These are phyloP conservation scores for Aspergillus ellipticus DNA, from an alignment of 495 filamentous ascomycete genomes.

Conservation along the genomic window DNA sequence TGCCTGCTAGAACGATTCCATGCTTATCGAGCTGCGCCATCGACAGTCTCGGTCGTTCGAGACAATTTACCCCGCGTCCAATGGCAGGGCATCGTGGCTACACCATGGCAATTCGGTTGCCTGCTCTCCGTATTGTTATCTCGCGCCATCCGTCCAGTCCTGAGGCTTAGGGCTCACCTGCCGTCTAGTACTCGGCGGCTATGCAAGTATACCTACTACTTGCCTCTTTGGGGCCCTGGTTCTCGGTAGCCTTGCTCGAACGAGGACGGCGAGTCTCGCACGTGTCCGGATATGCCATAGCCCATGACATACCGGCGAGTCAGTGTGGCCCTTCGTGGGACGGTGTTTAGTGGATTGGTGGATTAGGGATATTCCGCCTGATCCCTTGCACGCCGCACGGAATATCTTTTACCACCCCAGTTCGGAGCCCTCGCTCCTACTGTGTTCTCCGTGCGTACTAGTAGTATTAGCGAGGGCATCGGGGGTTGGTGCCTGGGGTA, in stretches of 20 bases:
- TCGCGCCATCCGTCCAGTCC: neutral
- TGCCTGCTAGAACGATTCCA: neutral
- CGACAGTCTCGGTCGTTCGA: neutral
- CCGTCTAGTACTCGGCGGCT: too few relatives aligned
- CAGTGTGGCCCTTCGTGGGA: neutral
- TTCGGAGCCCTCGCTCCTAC: neutral
- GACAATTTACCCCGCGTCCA: neutral
- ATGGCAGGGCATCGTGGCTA: neutral
- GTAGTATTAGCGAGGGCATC: too few relatives aligned
- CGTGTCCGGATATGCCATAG: neutral
- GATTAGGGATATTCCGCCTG: neutral
- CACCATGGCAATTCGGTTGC: neutral
- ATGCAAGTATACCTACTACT: too few relatives aligned
- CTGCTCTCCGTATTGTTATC: neutral
- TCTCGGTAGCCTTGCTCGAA: neutral
- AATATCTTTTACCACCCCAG: neutral
- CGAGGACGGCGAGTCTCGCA: neutral
- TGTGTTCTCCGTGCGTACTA: neutral
- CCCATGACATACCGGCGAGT: too few relatives aligned
- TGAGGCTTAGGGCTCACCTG: neutral
- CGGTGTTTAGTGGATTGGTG: neutral
- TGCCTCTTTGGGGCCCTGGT: too few relatives aligned
- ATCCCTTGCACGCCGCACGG: neutral
- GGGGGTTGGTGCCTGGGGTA: too few relatives aligned
- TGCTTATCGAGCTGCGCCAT: neutral